Percentiles rank a stretch among this genome's conserved stretches.
Evolutionary conservation across 192 early-diverging fungal species (phyloP).

Genomic region (Endogone sp.): DNA sequence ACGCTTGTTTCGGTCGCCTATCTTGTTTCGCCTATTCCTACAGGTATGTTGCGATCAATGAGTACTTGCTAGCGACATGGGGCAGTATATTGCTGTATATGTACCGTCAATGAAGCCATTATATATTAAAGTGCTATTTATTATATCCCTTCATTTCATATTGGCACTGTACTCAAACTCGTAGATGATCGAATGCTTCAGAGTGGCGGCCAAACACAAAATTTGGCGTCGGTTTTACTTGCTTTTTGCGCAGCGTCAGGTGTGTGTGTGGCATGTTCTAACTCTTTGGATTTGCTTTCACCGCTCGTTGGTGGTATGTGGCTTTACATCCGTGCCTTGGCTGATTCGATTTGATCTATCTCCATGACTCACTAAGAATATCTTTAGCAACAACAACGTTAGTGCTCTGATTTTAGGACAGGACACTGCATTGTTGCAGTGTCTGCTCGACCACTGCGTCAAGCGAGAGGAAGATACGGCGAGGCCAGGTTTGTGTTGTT

Average conservation of each 20-base stretch:
- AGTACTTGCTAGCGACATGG: background rate
- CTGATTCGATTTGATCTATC: background rate
- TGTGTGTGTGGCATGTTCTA: too few relatives aligned
- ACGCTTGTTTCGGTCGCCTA: conserved; percentile 46
- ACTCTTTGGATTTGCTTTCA: too few relatives aligned
- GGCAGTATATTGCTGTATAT: background rate
- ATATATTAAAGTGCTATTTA: conserved; percentile 20
- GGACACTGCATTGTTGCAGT: conserved; percentile 25
- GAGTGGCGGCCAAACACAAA: conserved; percentile 37
- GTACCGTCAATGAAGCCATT: conserved; percentile 12
- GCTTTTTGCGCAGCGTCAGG: background rate
- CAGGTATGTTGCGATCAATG: conserved; percentile 18
- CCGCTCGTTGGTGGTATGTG: background rate
- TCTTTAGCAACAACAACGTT: conserved; percentile 22
- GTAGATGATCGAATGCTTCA: conserved; percentile 24
- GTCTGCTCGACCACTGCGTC: conserved; percentile 7
- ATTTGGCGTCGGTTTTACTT: conserved; percentile 19
- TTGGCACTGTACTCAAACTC: too few relatives aligned
- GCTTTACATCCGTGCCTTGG: too few relatives aligned
- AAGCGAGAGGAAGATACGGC: conserved; percentile 9
- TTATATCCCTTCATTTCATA: conserved; percentile 23
- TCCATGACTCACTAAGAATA: too few relatives aligned
- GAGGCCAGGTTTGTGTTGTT: conserved; percentile 1
- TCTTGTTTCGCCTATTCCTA: conserved; percentile 37
- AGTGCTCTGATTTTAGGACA: background rate